Evolutionary conservation across 78 protist species (phyloP).

Genomic region (Cavenderia fasciculata): DNA sequence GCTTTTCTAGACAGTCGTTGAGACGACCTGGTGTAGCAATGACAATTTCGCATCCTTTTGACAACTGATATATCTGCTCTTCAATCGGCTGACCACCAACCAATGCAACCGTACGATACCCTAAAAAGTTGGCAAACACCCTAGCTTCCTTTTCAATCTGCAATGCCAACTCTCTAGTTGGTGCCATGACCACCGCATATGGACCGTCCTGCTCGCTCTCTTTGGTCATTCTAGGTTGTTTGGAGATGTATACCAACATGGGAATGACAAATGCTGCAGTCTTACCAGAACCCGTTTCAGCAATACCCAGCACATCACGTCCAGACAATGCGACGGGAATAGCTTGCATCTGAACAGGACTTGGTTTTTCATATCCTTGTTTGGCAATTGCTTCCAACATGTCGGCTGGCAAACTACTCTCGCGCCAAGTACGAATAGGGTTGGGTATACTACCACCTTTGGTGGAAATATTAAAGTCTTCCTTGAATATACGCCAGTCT

Average conservation of each 20-base stretch:
- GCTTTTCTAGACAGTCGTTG: constrained; percentile 89
- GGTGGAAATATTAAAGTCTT: constrained; percentile 92
- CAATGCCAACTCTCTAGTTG: constrained; percentile 88
- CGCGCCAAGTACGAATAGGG: constrained; percentile 84
- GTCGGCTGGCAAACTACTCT: constrained; percentile 37
- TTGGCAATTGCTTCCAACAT: constrained; percentile 63
- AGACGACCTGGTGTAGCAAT: constrained; percentile 96
- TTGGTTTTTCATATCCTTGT: constrained; percentile 87
- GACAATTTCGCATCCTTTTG: constrained; percentile 87
- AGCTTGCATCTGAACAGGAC: constrained; percentile 91
- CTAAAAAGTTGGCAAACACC: constrained; percentile 66
- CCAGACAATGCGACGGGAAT: constrained; percentile 88
- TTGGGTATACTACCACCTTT: constrained; percentile 89
- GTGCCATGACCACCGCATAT: constrained; percentile 89
- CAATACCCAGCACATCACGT: constrained; percentile 90
- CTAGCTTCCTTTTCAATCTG: constrained; percentile 90
- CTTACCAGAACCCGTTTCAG: constrained; percentile 94
- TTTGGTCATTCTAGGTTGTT: constrained; percentile 58
- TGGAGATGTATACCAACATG: constrained; percentile 70
- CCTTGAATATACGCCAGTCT: constrained; percentile 98
- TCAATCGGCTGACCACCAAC: constrained; percentile 90
- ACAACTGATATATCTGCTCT: constrained; percentile 81
- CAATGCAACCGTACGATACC: constrained; percentile 74
- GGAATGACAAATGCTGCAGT: constrained; percentile 93
- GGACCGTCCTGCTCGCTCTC: constrained; percentile 86